Evolutionary conservation across 306 rosid species (phyloP).

Genomic region (Urtica urens): DNA sequence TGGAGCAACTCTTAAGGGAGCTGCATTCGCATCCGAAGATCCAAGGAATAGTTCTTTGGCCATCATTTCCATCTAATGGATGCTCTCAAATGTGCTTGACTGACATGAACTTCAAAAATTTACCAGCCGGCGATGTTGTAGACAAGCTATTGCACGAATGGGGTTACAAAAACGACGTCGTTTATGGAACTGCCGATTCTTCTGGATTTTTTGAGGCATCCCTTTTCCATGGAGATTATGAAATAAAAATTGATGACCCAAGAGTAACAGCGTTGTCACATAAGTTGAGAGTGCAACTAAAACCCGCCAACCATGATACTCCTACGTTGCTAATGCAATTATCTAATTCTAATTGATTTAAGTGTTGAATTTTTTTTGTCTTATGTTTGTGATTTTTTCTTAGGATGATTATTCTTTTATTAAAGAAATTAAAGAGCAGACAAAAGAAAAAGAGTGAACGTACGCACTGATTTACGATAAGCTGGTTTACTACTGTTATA

Average conservation of each 20-base stretch:
- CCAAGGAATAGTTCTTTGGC: slow-evolving; percentile 54
- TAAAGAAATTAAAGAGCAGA: no score
- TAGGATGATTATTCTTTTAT: no score
- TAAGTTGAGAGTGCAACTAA: no score
- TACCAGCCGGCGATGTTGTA: slow-evolving; percentile 53
- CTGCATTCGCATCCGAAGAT: slow-evolving; percentile 48
- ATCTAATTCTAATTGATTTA: no score
- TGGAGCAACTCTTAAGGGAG: slow-evolving; percentile 57
- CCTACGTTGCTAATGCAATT: no score
- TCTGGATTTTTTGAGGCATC: slow-evolving; percentile 27
- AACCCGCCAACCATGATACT: no score
- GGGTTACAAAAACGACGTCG: slow-evolving; percentile 15
- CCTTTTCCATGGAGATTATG: slow-evolving; percentile 37
- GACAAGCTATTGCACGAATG: slow-evolving; percentile 54
- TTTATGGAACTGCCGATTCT: slow-evolving; percentile 16
- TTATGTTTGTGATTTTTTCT: no score
- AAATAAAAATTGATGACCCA: slow-evolving; percentile 21
- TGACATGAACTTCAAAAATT: slow-evolving; percentile 50
- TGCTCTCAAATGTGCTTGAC: slow-evolving; percentile 47
- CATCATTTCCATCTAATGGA: slow-evolving; percentile 35
- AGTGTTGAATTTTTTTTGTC: no score
- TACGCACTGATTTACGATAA: no score
- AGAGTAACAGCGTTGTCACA: no score
- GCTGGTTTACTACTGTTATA: no score
- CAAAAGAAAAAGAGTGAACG: no score